These are phyloP conservation scores for Lentinula raphanica DNA, from an alignment of 768 basidiomycete genomes.

Conservation along the genomic window DNA sequence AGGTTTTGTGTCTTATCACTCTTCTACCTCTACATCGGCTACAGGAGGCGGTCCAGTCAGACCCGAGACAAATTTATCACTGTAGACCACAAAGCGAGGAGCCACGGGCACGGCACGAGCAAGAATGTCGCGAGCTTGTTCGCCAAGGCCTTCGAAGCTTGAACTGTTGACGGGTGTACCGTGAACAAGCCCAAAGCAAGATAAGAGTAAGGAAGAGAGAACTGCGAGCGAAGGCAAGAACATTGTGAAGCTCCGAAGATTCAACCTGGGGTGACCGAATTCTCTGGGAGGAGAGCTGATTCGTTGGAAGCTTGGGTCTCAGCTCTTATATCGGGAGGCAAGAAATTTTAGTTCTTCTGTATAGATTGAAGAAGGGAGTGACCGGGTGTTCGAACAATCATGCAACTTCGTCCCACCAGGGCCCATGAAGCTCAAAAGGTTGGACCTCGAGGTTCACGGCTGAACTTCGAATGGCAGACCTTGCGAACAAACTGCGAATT, in stretches of 20 bases:
- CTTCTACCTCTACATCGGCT: slow-evolving; percentile 28
- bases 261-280: slow-evolving; percentile 4
- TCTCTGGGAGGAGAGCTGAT: neutral
- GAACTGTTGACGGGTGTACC: slow-evolving; percentile 17
- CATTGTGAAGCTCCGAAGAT: slow-evolving; percentile 12
- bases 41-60: slow-evolving; percentile 31
- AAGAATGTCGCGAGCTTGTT: slow-evolving; percentile 26
- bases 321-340: neutral
- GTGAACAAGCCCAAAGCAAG: slow-evolving; percentile 10
- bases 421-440: neutral
- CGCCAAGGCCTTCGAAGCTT: slow-evolving; percentile 21
- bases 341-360: neutral
- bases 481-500: slow-evolving; percentile 2
- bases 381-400: neutral
- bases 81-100: slow-evolving; percentile 26
- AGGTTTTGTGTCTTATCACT: too few species aligned
- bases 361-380: neutral
- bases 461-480: neutral
- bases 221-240: slow-evolving; percentile 11
- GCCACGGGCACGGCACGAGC: slow-evolving; percentile 28
- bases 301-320: neutral
- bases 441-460: neutral
- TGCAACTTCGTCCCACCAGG: neutral
- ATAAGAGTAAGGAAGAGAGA: slow-evolving; percentile 14
- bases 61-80: slow-evolving; percentile 31